phyloP scores from a whole-genome alignment of 768 basidiomycete genomes.

The Mycena crocata region DNA sequence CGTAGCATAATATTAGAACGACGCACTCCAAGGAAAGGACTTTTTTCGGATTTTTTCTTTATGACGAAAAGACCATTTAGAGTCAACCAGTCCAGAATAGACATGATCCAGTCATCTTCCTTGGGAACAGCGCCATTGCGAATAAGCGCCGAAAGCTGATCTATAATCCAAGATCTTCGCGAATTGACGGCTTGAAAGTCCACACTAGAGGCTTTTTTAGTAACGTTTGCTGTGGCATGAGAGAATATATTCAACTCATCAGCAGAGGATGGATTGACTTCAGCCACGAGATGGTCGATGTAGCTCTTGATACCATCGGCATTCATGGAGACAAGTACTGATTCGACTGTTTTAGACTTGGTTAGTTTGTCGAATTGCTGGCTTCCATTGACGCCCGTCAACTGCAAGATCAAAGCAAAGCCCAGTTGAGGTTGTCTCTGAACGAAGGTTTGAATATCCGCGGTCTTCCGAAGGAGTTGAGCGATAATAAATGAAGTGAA shows the following conservation, averaged over 20 bases:
- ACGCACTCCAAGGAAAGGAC: slow-evolving; percentile 68
- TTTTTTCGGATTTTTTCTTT: slow-evolving; percentile 79
- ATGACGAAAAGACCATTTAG: slow-evolving; percentile 86
- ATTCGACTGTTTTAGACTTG: slow-evolving; percentile 92
- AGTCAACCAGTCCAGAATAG: slow-evolving; percentile 83
- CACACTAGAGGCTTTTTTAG: slow-evolving; percentile 47
- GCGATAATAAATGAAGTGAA: not conserved
- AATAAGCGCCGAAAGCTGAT: slow-evolving; percentile 84
- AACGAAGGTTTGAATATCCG: slow-evolving; percentile 80
- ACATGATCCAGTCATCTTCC: slow-evolving; percentile 79
- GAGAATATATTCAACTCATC: slow-evolving; percentile 51
- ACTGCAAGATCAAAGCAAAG: slow-evolving; percentile 85
- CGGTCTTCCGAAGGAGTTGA: slow-evolving; percentile 59
- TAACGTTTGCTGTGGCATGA: not conserved
- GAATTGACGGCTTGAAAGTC: slow-evolving; percentile 62
- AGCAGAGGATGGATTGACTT: slow-evolving; percentile 64
- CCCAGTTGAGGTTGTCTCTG: slow-evolving; percentile 82
- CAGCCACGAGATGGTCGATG: slow-evolving; percentile 74
- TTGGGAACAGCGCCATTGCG: slow-evolving; percentile 86
- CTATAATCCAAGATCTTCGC: slow-evolving; percentile 84
- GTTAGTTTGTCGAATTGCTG: slow-evolving; percentile 93
- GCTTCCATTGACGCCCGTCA: slow-evolving; percentile 86
- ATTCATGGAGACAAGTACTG: slow-evolving; percentile 81
- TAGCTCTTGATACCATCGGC: slow-evolving; percentile 81
- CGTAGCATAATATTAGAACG: not conserved